Base-by-base conservation (phyloP, 805 yeast genomes). In the Starmerella roubikii region DNA sequence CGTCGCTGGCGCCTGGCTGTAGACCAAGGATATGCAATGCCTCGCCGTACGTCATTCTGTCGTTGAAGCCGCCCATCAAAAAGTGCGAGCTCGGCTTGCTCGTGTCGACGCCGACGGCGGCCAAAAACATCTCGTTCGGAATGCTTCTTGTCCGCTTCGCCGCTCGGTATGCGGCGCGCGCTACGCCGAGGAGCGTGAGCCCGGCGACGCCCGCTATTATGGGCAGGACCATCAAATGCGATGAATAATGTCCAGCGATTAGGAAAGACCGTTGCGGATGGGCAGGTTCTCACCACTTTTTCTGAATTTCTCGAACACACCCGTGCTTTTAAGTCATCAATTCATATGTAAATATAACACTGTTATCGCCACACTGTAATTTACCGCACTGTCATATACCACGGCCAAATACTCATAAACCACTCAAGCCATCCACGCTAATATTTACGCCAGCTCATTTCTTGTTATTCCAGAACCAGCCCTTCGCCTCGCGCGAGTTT, bases 1-100 rank as follows among this genome's bases (percentile, higher is more conserved):
- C 76, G 60, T 32, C 23, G 49, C 60, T 55, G 40, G 66, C 53
- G 40, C 46, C 33, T 33, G 44, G 41, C 39, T 39, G 41, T 15
- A 70, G 59, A 45, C 65, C 69, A 38, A 72, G 61, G 17, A 72
- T 68, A 48, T 65, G 67, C 43, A 67, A 56, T 9, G 76, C 77
- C 52, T 72, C 77, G 40, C 59, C 59, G 35, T 69, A 66, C 6
- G 66, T 59, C 76, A 72, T 72, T 42, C 63, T 39, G 6, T 34
- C 38, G 26, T 53, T 50, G 38, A 60, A 60, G 5, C 65, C 64
- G 15, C 64, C 65, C 16, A 38, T 44, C 33, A 52, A 46, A 36
- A 52, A 60, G 13, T 39, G 34, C 10, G 17, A 25, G n/a, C 22
- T 30, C 19, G 32, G 37, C 30, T 38, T 41, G 10, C n/a, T 4